Conservation (phyloP, 1,284 basidiomycete genomes). For the Caloboletus firmus region DNA sequence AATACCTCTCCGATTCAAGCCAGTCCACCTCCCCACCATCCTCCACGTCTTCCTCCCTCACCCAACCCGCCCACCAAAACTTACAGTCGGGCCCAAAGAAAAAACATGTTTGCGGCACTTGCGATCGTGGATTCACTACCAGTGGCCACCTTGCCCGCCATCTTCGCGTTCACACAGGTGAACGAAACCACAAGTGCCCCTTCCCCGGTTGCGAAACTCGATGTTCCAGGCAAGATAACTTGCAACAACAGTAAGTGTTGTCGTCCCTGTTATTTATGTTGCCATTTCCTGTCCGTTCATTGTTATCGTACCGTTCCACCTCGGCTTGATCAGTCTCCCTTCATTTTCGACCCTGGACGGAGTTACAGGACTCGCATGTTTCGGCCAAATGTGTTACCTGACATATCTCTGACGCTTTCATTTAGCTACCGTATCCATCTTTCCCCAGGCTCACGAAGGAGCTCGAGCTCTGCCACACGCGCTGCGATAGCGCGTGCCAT, state of each 20-base stretch:
- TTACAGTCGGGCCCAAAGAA: constrained; percentile 41
- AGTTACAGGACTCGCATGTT: constrained; percentile 7
- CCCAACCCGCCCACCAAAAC: not conserved
- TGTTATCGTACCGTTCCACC: not conserved
- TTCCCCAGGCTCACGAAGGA: constrained; percentile 66
- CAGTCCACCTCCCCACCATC: constrained; percentile 26
- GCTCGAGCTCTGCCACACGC: constrained; percentile 50
- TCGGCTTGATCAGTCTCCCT: constrained; percentile 3
- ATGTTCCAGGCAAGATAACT: constrained; percentile 77
- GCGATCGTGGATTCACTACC: constrained; percentile 76
- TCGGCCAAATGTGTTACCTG: constrained; percentile 3
- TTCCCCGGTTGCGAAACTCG: constrained; percentile 81
- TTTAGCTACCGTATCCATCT: constrained; percentile 69
- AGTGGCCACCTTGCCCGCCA: constrained; percentile 83
- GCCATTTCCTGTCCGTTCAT: constrained; percentile 3
- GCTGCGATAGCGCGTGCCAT: constrained; percentile 49
- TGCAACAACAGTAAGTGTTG: constrained; percentile 74
- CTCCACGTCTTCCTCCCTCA: constrained; percentile 14
- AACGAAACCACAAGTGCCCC: constrained; percentile 78
- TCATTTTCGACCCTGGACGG: constrained; percentile 14
- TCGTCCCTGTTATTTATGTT: not conserved
- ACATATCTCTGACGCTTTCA: constrained; percentile 17
- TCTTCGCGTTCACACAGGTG: constrained; percentile 79
- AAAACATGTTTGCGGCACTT: constrained; percentile 64
- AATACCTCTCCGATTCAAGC: constrained; percentile 30